Percentiles rank a stretch among this genome's conserved stretches.
Conservation (phyloP, 805 yeast species). For the Suhomyces xylopsoci region DNA sequence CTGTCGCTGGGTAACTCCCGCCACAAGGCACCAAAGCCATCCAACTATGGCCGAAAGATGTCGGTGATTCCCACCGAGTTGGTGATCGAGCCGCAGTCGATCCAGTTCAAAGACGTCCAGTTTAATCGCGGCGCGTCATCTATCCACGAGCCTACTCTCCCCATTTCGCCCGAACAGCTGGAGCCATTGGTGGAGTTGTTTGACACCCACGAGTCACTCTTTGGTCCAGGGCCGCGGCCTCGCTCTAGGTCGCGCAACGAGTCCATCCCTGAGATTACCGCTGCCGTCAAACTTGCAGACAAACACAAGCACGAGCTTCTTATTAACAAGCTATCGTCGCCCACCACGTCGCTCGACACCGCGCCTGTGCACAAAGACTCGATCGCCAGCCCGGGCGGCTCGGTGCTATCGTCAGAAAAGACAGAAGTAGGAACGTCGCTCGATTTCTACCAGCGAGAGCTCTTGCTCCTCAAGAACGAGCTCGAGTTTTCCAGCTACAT, state of each 20-base stretch:
- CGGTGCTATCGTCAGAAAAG: constrained; percentile 1
- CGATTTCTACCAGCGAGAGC: constrained; percentile 56
- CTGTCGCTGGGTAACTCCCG: neutral
- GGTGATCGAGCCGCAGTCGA: constrained; percentile 11
- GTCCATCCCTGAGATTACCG: constrained; percentile 1
- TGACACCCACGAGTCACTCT: constrained; percentile 35
- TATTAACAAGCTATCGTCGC: constrained; percentile 13
- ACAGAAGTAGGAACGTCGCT: constrained; percentile 19
- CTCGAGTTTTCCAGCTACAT: constrained; percentile 56
- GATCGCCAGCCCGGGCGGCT: constrained; percentile 1
- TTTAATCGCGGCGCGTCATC: constrained; percentile 8
- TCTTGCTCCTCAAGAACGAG: constrained; percentile 56
- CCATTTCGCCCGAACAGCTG: neutral
- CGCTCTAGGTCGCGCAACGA: neutral
- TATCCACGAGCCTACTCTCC: neutral
- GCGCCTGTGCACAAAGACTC: constrained; percentile 15
- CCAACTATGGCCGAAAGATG: constrained; percentile 20
- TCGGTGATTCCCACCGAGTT: constrained; percentile 30
- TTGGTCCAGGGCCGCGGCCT: constrained; percentile 14
- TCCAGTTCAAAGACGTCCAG: constrained; percentile 25
- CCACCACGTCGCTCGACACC: constrained; percentile 23
- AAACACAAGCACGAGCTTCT: constrained; percentile 13
- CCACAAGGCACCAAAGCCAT: neutral
- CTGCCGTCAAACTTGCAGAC: constrained; percentile 10
- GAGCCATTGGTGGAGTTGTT: constrained; percentile 18